Percentiles rank a stretch among this genome's conserved stretches.
Conservation (phyloP, 2,329 filamentous ascomycete species). For the Tolypocladium pustulatum region DNA sequence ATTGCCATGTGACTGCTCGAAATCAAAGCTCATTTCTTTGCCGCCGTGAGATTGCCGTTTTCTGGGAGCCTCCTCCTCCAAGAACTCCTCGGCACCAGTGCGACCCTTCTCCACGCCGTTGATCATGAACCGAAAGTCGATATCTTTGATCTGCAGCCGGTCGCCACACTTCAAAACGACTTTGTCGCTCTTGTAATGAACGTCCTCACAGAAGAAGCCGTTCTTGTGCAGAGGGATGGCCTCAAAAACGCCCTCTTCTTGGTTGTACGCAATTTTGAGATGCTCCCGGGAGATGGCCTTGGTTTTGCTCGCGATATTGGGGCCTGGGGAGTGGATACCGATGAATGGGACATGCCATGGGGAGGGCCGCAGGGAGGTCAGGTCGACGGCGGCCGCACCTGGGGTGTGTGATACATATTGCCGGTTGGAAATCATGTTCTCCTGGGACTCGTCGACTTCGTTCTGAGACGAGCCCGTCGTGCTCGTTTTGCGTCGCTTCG, state of each 20-base stretch:
- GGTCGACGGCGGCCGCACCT: slow-evolving; percentile 47
- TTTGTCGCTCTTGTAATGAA: slow-evolving; percentile 42
- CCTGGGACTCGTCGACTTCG: slow-evolving; percentile 31
- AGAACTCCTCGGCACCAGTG: slow-evolving; percentile 46
- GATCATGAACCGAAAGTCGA: slow-evolving; percentile 58
- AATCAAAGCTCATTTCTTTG: slow-evolving; percentile 65
- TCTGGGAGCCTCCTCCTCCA: slow-evolving; percentile 38
- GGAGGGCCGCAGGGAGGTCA: slow-evolving; percentile 48
- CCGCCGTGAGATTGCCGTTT: slow-evolving; percentile 44
- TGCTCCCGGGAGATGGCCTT: slow-evolving; percentile 67
- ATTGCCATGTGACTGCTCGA: slow-evolving; percentile 51
- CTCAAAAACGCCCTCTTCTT: slow-evolving; percentile 52
- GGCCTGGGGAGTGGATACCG: slow-evolving; percentile 60
- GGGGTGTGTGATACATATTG: slow-evolving; percentile 52
- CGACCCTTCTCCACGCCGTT: slow-evolving; percentile 50
- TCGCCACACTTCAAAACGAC: slow-evolving; percentile 54
- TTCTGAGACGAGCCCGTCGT: slow-evolving; percentile 30
- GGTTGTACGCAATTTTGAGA: slow-evolving; percentile 61
- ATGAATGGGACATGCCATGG: slow-evolving; percentile 55
- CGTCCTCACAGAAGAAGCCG: slow-evolving; percentile 58
- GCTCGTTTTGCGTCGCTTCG: slow-evolving; percentile 36
- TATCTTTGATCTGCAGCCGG: slow-evolving; percentile 60
- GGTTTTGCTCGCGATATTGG: slow-evolving; percentile 50
- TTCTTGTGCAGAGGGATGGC: slow-evolving; percentile 52
- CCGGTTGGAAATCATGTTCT: slow-evolving; percentile 43